Evolutionary conservation across 176 grass and related monocot genomes (phyloP), one percentile per base, ranked within the genome.

Genomic region (Pharus latifolius): DNA sequence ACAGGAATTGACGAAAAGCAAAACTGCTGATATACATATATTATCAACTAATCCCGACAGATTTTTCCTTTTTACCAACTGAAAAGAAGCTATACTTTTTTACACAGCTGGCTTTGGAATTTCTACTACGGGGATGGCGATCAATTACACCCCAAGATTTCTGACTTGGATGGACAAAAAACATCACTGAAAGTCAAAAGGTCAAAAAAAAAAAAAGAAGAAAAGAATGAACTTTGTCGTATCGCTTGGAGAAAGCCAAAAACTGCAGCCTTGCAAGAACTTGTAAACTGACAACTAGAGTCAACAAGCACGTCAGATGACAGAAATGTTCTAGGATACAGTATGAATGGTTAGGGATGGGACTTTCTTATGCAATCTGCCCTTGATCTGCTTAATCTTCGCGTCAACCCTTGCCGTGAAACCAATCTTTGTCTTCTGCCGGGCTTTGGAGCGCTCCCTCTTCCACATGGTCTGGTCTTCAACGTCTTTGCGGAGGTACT

Each of bases 391-490:
- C 58, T 83, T 91, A 40, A 94, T 91, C 85, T 94, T 99, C 6
- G 95, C 90, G 35, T 99, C 95, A 2, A 94, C 95, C 75, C 95
- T 91, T 0, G 90, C 95, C 0, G 90, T 99, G 75, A 94, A 88
- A 51, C 90, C 90, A 62, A 91, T 99, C 91, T 99, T 99, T 3
- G 95, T 99, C 75, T 66, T 70, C 63, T 91, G 90, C 56, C 95
- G 72, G 8, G 95, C 90, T 72, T 91, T 99, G 6, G 84, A 80
- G 43, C 87, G 77, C 49, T 94, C 95, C 67, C 95, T 88, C 72
- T 94, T 94, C 95, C 95, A 99, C 90, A 94, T 99, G 30, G 55
- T 80, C 56, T 91, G 71, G 61, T 99, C 95, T 67, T 94, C 90
- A 0, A 94, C 72, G 22, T 99, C 95, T 62, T 91, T 94, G 58